Base-by-base conservation (phyloP, 2,329 filamentous ascomycete species). In the Xylaria sp. region DNA sequence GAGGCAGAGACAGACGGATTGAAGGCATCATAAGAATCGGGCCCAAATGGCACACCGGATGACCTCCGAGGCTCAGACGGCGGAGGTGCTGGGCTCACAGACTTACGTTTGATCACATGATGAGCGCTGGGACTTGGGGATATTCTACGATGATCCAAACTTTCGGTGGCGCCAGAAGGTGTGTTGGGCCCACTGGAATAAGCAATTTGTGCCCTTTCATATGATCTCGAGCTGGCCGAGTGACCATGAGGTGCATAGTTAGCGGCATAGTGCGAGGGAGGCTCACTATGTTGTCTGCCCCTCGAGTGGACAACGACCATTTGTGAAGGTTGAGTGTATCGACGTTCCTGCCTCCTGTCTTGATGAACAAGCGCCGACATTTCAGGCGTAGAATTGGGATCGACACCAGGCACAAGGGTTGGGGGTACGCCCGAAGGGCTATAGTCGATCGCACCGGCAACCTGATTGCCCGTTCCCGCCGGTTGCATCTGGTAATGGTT, bases 11-110 rank as follows among this genome's bases (percentile, higher is more conserved):
- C 67, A 3, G 76, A 76, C 0, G 90, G 89, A 65, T 94, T 94
- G 67, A 92, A 82, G 0, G 85, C 82, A 69, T 92, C 87, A 72
- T 92, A 94, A 35, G 87, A 89, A 72, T 94, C 91, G 0, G 91
- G 91, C 0, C 88, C 86, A 70, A 92, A 94, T 0, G 90, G 90
- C 3, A 90, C 77, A 15, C 83, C 84, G 1, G 89, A 90, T 4
- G 85, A 70, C 52, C 84, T 79, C 61, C 85, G 81, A 49, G 79
- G 75, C 21, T 77, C 75, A 56, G 77, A 74, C 38, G 74, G 80
- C 21, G 74, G 83, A 65, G 90, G 90, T 1, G 85, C 84, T 2
- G 91, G 89, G 69, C 90, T 92, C 33, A 93, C 85, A 1, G 90
- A 92, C 74, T 94, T 94, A 55, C 91, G 86, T 63, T 79, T 82